Conservation (phyloP, 345 rosid species). For the Streptanthus diversifolius region DNA sequence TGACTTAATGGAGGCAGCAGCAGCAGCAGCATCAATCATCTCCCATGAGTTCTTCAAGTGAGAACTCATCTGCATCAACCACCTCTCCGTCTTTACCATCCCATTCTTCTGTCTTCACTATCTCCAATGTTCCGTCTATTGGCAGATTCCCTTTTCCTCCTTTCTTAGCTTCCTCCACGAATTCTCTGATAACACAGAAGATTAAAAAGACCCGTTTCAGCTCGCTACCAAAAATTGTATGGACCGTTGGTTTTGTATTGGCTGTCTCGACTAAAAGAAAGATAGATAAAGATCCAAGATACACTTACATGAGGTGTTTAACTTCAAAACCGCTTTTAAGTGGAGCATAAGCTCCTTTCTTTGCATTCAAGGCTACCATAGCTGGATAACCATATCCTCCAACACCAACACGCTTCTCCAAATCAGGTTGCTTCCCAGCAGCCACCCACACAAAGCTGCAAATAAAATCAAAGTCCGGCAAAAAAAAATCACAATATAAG, state of each 20-base stretch:
- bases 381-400: constrained; percentile 98
- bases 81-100: constrained; percentile 87
- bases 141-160: constrained; percentile 97
- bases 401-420: constrained; percentile 76
- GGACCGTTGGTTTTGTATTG: neutral
- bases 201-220: neutral
- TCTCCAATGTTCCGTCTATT: constrained; percentile 48
- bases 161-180: constrained; percentile 75
- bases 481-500: neutral
- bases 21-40: constrained; percentile 38
- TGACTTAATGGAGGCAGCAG: constrained; percentile 32
- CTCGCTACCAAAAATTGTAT: neutral
- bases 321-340: constrained; percentile 89
- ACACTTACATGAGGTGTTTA: constrained; percentile 65
- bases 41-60: constrained; percentile 92
- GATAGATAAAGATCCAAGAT: neutral
- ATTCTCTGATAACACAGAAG: constrained; percentile 51
- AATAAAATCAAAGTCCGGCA: neutral
- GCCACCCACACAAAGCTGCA: constrained; percentile 93
- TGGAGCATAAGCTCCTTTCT: constrained; percentile 93
- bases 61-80: constrained; percentile 83
- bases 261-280: neutral
- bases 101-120: constrained; percentile 74
- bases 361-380: constrained; percentile 79
- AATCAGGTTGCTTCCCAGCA: constrained; percentile 86